A percentile compares a stretch with the other conserved stretches of the same genome.
These are phyloP conservation scores for Neoboletus magnificus DNA, from an alignment of 768 basidiomycete genomes.

Conservation along the genomic window DNA sequence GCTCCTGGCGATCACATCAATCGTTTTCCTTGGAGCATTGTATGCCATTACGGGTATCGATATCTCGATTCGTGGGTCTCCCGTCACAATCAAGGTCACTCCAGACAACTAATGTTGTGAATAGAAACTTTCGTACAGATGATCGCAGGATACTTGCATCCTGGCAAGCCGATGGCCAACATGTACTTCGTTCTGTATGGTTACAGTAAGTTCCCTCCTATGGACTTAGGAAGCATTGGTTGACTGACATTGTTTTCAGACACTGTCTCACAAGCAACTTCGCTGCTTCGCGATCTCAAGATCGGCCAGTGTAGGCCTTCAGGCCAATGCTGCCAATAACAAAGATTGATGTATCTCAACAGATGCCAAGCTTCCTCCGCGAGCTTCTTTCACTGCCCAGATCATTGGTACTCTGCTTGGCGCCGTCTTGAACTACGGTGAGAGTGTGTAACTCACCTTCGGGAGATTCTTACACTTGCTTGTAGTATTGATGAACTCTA, in stretches of 20 bases:
- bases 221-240: constrained; percentile 36
- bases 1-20: constrained; percentile 45
- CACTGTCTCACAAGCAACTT: constrained; percentile 45
- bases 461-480: constrained; percentile 9
- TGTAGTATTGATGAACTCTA: constrained; percentile 57
- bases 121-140: constrained; percentile 33
- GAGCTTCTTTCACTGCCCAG: constrained; percentile 60
- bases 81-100: neutral
- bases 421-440: constrained; percentile 44
- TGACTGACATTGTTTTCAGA: constrained; percentile 38
- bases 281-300: constrained; percentile 59
- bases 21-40: constrained; percentile 53
- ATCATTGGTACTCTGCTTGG: constrained; percentile 55
- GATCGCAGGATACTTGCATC: constrained; percentile 37
- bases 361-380: constrained; percentile 57
- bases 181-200: constrained; percentile 45
- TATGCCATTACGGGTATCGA: constrained; percentile 44
- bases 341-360: constrained; percentile 32
- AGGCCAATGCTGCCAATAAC: constrained; percentile 13
- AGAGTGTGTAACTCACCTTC: neutral
- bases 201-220: constrained; percentile 36
- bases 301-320: constrained; percentile 26
- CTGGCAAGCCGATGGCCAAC: constrained; percentile 40
- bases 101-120: neutral
- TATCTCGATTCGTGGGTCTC: constrained; percentile 19